These are phyloP conservation scores for Exsudoporus floridanus DNA, from an alignment of 1,284 basidiomycete genomes.

Conservation along the genomic window DNA sequence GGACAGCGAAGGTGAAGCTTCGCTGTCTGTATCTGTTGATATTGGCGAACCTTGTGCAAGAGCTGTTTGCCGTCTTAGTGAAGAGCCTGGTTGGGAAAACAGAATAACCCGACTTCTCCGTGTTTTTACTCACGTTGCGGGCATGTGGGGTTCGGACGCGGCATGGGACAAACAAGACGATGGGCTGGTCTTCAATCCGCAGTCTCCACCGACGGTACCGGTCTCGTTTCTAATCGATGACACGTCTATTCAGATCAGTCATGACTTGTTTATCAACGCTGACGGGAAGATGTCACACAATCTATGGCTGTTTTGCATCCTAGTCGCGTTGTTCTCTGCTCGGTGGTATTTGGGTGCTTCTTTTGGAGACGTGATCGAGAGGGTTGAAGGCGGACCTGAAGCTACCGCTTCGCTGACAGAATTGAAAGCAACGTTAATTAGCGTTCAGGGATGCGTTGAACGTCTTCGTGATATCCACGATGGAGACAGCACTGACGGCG, in stretches of 20 bases:
- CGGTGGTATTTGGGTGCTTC: slow-evolving; percentile 10
- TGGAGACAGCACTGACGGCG: slow-evolving; percentile 16
- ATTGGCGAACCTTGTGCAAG: slow-evolving; percentile 1
- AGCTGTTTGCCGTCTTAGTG: slow-evolving; percentile 4
- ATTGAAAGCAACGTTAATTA: slow-evolving; percentile 27
- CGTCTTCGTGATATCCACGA: slow-evolving; percentile 18
- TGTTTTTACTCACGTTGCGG: slow-evolving; percentile 23
- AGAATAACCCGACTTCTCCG: slow-evolving; percentile 10
- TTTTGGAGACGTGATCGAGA: slow-evolving; percentile 17
- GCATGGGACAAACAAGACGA: slow-evolving; percentile 29
- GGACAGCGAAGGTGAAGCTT: slow-evolving; percentile 10
- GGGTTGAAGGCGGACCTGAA: slow-evolving; percentile 13
- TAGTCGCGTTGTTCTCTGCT: slow-evolving; percentile 24
- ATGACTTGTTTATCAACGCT: slow-evolving; percentile 27
- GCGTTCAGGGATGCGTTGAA: slow-evolving; percentile 25
- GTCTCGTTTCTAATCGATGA: slow-evolving; percentile 3
- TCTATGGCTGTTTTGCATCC: slow-evolving; percentile 31
- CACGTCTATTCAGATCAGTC: slow-evolving; percentile 4
- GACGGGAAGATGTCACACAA: slow-evolving; percentile 36
- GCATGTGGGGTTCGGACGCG: slow-evolving; percentile 22
- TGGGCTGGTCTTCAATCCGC: slow-evolving; percentile 27
- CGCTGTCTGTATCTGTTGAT: background rate
- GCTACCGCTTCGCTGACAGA: slow-evolving; percentile 15
- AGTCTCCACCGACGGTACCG: slow-evolving; percentile 1
- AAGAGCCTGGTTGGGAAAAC: slow-evolving; percentile 16